These are phyloP conservation scores for Colletotrichum sublineola DNA, from an alignment of 2,329 filamentous ascomycete species.

Conservation along the genomic window DNA sequence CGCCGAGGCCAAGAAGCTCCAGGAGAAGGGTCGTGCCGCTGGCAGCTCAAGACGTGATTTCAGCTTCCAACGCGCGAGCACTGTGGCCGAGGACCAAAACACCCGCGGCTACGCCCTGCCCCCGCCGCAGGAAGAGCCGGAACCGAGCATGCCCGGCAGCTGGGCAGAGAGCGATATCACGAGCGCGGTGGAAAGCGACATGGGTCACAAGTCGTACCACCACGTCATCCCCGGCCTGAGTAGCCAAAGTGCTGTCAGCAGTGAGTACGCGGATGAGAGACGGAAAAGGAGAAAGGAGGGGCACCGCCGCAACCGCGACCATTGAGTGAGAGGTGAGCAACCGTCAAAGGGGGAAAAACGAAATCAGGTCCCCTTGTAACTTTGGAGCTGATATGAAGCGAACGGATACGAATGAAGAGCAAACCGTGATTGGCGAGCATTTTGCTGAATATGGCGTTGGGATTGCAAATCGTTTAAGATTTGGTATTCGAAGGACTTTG, in stretches of 20 bases:
- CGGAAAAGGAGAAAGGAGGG: constrained; percentile 55
- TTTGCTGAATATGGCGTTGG: constrained; percentile 28
- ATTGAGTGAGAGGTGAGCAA: constrained; percentile 4
- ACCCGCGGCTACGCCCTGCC: constrained; percentile 43
- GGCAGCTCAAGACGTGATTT: constrained; percentile 61
- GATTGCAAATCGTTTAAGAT: background rate
- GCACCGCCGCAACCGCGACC: constrained; percentile 48
- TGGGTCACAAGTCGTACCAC: constrained; percentile 70
- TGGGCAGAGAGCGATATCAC: constrained; percentile 57
- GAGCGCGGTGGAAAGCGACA: constrained; percentile 56
- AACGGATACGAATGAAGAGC: constrained; percentile 1
- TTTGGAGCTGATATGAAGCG: background rate
- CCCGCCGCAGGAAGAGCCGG: constrained; percentile 44
- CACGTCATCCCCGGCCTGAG: constrained; percentile 67
- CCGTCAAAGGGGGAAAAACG: background rate
- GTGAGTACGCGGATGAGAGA: constrained; percentile 60
- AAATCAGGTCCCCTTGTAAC: background rate
- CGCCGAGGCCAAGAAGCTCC: constrained; percentile 68
- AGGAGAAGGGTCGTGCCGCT: constrained; percentile 63
- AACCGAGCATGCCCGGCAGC: constrained; percentile 51
- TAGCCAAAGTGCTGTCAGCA: constrained; percentile 49
- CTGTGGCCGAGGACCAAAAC: constrained; percentile 49
- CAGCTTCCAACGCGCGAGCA: constrained; percentile 63
- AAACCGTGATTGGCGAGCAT: constrained; percentile 21
- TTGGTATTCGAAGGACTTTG: background rate